phyloP scores from a whole-genome alignment of 345 rosid genomes.

The Reutealis trisperma region DNA sequence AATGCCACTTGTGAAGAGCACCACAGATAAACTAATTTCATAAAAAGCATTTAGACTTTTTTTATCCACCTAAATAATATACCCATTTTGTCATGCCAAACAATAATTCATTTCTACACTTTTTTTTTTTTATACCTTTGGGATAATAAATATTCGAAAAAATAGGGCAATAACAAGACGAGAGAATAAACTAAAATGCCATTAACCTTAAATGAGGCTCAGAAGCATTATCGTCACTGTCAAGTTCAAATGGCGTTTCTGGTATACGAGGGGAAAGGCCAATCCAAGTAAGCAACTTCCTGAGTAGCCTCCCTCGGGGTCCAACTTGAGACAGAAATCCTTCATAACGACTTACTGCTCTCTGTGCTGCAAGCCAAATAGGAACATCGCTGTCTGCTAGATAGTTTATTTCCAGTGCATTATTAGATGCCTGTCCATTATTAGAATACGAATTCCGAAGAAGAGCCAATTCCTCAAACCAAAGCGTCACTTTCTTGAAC shows the following conservation, averaged over 20 bases:
- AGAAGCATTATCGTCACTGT: slow-evolving; percentile 49
- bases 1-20: background rate
- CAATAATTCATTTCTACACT: background rate
- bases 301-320: slow-evolving; percentile 83
- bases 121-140: background rate
- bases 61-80: background rate
- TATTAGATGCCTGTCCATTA: slow-evolving; percentile 44
- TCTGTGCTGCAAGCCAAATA: slow-evolving; percentile 88
- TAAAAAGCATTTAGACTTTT: background rate
- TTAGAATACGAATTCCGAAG: slow-evolving; percentile 53
- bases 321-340: slow-evolving; percentile 82
- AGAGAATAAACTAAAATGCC: slow-evolving; percentile 16
- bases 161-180: slow-evolving; percentile 9
- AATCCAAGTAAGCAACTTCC: slow-evolving; percentile 69
- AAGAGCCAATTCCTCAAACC: slow-evolving; percentile 65
- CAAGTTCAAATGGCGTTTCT: slow-evolving; percentile 57
- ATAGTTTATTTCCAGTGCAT: slow-evolving; percentile 40
- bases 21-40: background rate
- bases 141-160: slow-evolving; percentile 13
- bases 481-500: slow-evolving; percentile 50
- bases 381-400: slow-evolving; percentile 70
- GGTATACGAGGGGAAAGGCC: slow-evolving; percentile 66
- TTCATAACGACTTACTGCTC: slow-evolving; percentile 84
- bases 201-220: slow-evolving; percentile 81
- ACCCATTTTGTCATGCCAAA: background rate